Base-by-base conservation (phyloP, 352 stramenopile species). In the Globisporangium perplexum region DNA sequence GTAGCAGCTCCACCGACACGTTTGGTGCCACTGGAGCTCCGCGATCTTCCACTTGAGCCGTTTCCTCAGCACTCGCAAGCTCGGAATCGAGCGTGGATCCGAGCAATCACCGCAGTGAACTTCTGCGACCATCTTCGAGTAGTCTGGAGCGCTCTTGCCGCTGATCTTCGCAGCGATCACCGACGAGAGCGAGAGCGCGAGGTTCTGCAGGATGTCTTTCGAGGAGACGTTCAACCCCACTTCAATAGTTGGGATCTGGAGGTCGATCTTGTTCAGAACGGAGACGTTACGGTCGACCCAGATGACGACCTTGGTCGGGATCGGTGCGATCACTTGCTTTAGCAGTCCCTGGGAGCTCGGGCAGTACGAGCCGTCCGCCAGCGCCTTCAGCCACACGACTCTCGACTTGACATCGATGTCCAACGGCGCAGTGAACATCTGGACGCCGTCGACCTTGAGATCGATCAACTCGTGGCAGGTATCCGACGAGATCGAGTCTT, bases 341-440 rank as follows among this genome's bases (percentile, higher is more conserved):
- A 88, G 58, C 4, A 90, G 51, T 4, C 80, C 77, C 24, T 77
- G 79, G 4, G 77, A 82, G 31, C 65, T 81, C 1, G 73, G 69
- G 8, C 73, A 88, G 46, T 86, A 88, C 1, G 73, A 80, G 5
- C 77, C 74, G 23, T 88, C 75, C 0, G 62, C 22, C 1, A 83
- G 65, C 1, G 71, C 64, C 57, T 80, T 82, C 11, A 91, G 63
- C 80, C 80, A 91, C 57, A 83, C 70, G 3, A 77, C 60, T 18
- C 76, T 66, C 28, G 77, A 89, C 26, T 80, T 82, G 7, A 89
- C 75, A 23, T 91, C 80, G 36, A 91, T 70, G 43, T 89, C 80
- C 18, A 91, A 53, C 15, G 78, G 80, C 0, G 80, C 74, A 7
- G 80, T 86, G 39, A 88, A 86, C 10, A 86, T 38, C 33, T 91